Conservation (phyloP, 1,284 basidiomycete genomes). For the Ganoderma lingzhi region DNA sequence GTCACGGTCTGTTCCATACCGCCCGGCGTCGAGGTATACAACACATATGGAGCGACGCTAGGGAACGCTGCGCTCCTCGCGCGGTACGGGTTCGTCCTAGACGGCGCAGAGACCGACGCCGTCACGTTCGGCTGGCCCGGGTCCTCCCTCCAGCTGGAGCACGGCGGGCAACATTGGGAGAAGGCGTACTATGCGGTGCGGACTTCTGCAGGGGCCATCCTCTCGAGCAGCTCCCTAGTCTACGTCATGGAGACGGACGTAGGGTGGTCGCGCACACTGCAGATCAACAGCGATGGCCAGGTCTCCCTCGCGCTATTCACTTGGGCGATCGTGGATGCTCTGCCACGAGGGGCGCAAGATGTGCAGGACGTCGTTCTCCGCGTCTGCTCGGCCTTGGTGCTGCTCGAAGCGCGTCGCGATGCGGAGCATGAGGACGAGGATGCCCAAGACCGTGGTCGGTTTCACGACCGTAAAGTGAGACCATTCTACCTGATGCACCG, state of each 20-base stretch:
- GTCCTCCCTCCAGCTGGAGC: conserved; percentile 38
- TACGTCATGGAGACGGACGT: conserved; percentile 19
- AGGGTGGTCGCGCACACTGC: conserved; percentile 12
- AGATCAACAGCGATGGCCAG: conserved; percentile 44
- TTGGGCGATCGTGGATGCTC: conserved; percentile 35
- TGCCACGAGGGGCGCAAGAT: neutral
- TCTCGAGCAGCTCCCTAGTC: conserved; percentile 23
- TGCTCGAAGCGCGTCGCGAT: conserved; percentile 5
- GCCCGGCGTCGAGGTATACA: conserved; percentile 76
- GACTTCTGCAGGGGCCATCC: neutral
- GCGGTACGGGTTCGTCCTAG: conserved; percentile 80
- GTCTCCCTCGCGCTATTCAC: conserved; percentile 43
- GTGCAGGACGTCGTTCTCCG: neutral
- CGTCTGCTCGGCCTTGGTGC: neutral
- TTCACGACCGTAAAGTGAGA: neutral
- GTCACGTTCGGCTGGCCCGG: conserved; percentile 53
- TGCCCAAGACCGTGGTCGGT: neutral
- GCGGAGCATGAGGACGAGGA: neutral
- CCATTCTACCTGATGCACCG: conserved; percentile 18
- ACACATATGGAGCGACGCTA: conserved; percentile 84
- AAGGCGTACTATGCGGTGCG: neutral
- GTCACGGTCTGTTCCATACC: conserved; percentile 62
- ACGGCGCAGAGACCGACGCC: conserved; percentile 67
- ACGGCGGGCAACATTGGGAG: neutral
- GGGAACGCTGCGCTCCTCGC: conserved; percentile 74